phyloP scores from a whole-genome alignment of 75 land plant genomes.

The Cunninghamia lanceolata region DNA sequence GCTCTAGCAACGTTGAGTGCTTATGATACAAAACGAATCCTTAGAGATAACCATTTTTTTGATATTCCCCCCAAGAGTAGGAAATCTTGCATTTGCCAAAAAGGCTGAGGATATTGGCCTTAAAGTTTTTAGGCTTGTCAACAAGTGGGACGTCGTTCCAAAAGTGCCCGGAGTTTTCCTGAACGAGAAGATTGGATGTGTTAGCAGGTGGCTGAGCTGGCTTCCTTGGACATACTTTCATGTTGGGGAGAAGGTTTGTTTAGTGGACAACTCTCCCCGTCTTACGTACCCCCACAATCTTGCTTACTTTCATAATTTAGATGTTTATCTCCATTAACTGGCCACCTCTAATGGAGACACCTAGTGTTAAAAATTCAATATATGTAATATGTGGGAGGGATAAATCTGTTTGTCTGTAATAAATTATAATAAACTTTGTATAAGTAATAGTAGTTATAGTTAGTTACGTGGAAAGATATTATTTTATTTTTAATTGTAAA shows the following conservation, averaged over 20 bases:
- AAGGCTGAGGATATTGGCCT: constrained; percentile 60
- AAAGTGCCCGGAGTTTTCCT: not conserved
- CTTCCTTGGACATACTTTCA: not conserved
- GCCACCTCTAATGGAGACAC: not conserved
- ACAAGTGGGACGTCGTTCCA: not conserved
- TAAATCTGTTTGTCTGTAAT: too few species aligned
- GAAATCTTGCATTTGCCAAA: constrained; percentile 51
- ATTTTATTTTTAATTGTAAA: too few species aligned
- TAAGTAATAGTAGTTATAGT: too few species aligned
- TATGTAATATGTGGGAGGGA: too few species aligned
- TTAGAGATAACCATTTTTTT: constrained; percentile 41
- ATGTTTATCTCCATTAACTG: constrained; percentile 10
- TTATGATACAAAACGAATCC: constrained; percentile 53
- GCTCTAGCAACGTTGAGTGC: constrained; percentile 60
- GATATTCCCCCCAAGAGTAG: constrained; percentile 64
- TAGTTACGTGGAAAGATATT: too few species aligned
- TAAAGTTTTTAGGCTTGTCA: constrained; percentile 61
- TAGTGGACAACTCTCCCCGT: constrained; percentile 17
- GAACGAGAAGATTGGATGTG: not conserved
- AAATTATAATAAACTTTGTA: too few species aligned
- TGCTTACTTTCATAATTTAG: constrained; percentile 18
- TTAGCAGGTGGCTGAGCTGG: not conserved
- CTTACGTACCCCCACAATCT: not conserved
- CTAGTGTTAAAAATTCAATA: too few species aligned
- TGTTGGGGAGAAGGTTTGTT: constrained; percentile 4